A percentile compares a stretch with the other conserved stretches of the same genome.
Evolutionary conservation across 1,284 basidiomycete genomes (phyloP).

Genomic region (Trametes versicolor): DNA sequence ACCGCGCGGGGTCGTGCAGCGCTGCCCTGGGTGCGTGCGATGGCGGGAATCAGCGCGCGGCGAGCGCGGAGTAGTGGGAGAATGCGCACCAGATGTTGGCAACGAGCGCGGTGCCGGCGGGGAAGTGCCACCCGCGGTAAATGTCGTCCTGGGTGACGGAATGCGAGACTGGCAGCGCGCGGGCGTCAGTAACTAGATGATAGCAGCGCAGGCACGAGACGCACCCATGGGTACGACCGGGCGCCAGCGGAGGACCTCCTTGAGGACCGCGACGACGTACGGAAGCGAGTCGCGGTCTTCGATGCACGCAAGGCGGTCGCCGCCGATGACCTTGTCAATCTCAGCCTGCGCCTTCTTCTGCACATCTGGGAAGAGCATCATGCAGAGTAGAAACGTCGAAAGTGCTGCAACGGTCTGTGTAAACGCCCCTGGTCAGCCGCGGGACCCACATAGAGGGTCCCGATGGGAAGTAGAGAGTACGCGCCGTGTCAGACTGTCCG

Average conservation of each 20-base stretch:
- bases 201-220: not conserved
- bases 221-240: slow-evolving; percentile 25
- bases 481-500: slow-evolving; percentile 36
- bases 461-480: not conserved
- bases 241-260: slow-evolving; percentile 34
- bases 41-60: not conserved
- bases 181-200: not conserved
- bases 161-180: not conserved
- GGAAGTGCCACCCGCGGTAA: slow-evolving; percentile 7
- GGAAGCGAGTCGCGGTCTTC: slow-evolving; percentile 25
- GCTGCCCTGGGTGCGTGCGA: slow-evolving; percentile 26
- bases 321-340: slow-evolving; percentile 37
- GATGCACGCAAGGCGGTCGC: slow-evolving; percentile 30
- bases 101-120: slow-evolving; percentile 4
- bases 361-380: slow-evolving; percentile 17
- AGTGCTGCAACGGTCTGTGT: slow-evolving; percentile 11
- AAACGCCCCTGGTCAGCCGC: not conserved
- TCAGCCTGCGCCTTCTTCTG: slow-evolving; percentile 40
- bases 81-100: slow-evolving; percentile 8
- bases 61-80: not conserved
- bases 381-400: slow-evolving; percentile 15
- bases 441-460: not conserved
- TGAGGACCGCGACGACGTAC: slow-evolving; percentile 31
- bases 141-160: slow-evolving; percentile 11
- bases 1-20: slow-evolving; percentile 20